These are phyloP conservation scores for Vicia faba DNA, from an alignment of 306 rosid genomes.

Conservation along the genomic window DNA sequence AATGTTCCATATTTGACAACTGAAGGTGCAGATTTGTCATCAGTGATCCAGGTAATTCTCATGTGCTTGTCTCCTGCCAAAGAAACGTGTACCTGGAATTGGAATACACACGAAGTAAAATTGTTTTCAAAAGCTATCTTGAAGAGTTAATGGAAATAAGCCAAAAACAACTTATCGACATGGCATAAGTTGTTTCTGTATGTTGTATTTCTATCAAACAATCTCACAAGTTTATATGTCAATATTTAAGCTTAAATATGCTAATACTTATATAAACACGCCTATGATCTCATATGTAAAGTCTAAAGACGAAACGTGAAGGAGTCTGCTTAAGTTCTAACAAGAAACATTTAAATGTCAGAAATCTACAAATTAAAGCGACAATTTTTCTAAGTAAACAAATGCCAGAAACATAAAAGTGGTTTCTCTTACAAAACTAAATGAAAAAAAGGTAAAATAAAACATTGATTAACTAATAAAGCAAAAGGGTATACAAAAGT, in stretches of 20 bases:
- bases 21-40: conserved; percentile 67
- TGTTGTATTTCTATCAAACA: background rate
- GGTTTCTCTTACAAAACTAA: background rate
- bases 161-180: background rate
- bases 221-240: background rate
- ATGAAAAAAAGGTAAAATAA: conserved; percentile 8
- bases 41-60: conserved; percentile 77
- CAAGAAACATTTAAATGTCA: no score
- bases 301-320: no score
- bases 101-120: background rate
- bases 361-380: background rate
- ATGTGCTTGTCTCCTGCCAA: conserved; percentile 82
- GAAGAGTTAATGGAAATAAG: background rate
- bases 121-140: background rate
- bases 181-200: background rate
- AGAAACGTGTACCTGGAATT: conserved; percentile 81
- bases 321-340: no score
- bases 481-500: conserved; percentile 7
- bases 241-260: no score
- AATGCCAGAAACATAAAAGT: conserved; percentile 6
- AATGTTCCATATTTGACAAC: conserved; percentile 76
- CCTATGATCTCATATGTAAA: no score
- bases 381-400: conserved; percentile 2
- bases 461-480: conserved; percentile 5
- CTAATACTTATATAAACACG: no score